Evolutionary conservation across 768 basidiomycete genomes (phyloP).

Genomic region (Tylopilus intermedius): DNA sequence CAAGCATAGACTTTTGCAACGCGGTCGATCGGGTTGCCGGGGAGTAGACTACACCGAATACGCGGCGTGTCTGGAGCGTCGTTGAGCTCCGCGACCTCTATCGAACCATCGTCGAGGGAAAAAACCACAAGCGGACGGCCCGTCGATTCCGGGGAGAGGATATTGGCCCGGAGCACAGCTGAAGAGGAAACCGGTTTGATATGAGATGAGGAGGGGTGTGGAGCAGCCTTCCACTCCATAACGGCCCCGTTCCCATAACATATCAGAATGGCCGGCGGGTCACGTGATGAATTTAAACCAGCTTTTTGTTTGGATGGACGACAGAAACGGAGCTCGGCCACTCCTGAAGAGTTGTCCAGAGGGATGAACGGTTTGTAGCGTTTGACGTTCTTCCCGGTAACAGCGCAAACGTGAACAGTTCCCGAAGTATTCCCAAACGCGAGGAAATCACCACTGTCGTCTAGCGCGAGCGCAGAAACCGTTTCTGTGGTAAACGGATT

Average conservation of each 20-base stretch:
- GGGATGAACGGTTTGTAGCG: conserved; percentile 39
- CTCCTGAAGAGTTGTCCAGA: conserved; percentile 42
- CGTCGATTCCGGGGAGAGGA: conserved; percentile 46
- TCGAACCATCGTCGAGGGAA: conserved; percentile 57
- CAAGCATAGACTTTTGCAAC: conserved; percentile 53
- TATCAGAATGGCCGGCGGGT: conserved; percentile 35
- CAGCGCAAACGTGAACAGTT: conserved; percentile 56
- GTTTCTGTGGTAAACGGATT: conserved; percentile 42
- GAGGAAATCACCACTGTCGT: conserved; percentile 54
- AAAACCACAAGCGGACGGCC: conserved; percentile 52
- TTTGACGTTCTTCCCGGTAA: conserved; percentile 37
- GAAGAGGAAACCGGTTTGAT: conserved; percentile 43
- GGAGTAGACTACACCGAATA: conserved; percentile 46
- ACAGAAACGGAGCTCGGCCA: conserved; percentile 51
- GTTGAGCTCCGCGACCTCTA: conserved; percentile 57
- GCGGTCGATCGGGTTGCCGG: conserved; percentile 54
- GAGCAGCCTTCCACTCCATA: conserved; percentile 44
- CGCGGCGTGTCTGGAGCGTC: conserved; percentile 39
- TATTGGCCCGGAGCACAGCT: conserved; percentile 42
- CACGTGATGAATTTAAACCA: conserved; percentile 11
- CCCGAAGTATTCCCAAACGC: conserved; percentile 73
- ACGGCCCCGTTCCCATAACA: conserved; percentile 59
- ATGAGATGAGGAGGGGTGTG: conserved; percentile 23
- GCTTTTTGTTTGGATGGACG: conserved; percentile 16
- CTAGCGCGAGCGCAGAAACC: conserved; percentile 59